Base-by-base conservation (phyloP, 148 eudicot genomes). In the Silene uniflora region DNA sequence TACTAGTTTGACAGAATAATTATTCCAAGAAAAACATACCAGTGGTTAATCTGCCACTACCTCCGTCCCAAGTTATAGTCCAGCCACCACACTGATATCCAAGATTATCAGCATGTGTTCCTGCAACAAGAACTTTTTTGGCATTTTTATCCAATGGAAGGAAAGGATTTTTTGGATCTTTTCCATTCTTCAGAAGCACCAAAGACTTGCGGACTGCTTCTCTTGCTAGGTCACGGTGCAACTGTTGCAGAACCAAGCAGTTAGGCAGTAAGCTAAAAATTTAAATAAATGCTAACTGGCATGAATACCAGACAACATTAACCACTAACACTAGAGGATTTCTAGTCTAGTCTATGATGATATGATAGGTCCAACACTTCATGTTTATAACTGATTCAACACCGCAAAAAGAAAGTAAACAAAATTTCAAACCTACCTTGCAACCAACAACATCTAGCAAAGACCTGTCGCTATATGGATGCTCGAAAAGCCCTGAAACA, bases 71-170 rank as follows among this genome's bases (percentile, higher is more conserved):
- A 61, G 90, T 83, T 74, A 68, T 59, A 62, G 97, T 95, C 98
- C 98, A 95, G 59, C 98, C 98, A 77, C 97, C 98, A 75, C 98
- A 95, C 73, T 95, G 98, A 81, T 81, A 94, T 78, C 98, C 98
- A 81, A 94, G 98, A 83, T 94, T 85, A 84, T 94, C 93, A 73
- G 98, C 97, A 86, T 95, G 98, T 71, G 91, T 80, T 76, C 97
- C 98, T 62, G 93, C 88, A 81, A 95, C 90, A 77, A 95, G 97
- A 73, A 95, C 81, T 77, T 72, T 89, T 78, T 87, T 88, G 68
- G 88, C 87, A 39, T 86, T 83, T 79, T 78, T 85, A 55, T 89
- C 88, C 78, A 95, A 66, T 47, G 98, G 98, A 67, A 95, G 92
- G 67, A 92, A 84, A 44, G 92, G 89, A 73, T 73, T 83, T 62